These are phyloP conservation scores for Hanseniaspora hatyaiensis DNA, from an alignment of 805 yeast genomes.

Conservation along the genomic window DNA sequence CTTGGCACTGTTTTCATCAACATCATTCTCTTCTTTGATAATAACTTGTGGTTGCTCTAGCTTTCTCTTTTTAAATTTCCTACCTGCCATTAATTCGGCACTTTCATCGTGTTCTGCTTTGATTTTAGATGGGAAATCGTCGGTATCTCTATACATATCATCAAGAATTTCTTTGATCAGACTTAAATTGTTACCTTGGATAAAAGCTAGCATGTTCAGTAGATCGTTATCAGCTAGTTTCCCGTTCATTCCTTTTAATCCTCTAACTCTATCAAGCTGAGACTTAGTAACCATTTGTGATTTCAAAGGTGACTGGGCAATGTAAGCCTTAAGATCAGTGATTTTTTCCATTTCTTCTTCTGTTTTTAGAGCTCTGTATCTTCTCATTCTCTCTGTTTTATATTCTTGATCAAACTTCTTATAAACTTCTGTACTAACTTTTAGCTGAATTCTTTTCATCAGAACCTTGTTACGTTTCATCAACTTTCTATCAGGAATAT, in stretches of 20 bases:
- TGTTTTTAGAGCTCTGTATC: constrained; percentile 9
- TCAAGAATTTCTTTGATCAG: constrained; percentile 8
- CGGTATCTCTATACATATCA: constrained; percentile 8
- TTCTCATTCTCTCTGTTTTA: constrained; percentile 16
- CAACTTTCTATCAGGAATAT: constrained; percentile 1
- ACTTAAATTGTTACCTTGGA: constrained; percentile 7
- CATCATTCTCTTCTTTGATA: neutral
- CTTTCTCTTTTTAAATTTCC: neutral
- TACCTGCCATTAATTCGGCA: too few species aligned
- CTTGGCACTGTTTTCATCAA: neutral
- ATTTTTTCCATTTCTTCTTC: constrained; percentile 3
- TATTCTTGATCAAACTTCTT: constrained; percentile 13
- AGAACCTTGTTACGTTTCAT: constrained; percentile 4
- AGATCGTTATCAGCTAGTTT: constrained; percentile 8
- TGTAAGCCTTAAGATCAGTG: neutral
- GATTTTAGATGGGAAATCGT: neutral
- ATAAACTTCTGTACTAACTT: constrained; percentile 8
- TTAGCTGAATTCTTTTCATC: constrained; percentile 12
- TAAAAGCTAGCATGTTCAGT: constrained; percentile 10
- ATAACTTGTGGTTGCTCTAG: neutral
- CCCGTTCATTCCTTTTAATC: constrained; percentile 4
- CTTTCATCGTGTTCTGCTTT: constrained; percentile 2
- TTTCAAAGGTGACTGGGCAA: neutral
- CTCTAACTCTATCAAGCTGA: neutral
- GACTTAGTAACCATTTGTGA: constrained; percentile 5